Evolutionary conservation across 2,329 filamentous ascomycete species (phyloP).

Genomic region (Penicillium sp.): DNA sequence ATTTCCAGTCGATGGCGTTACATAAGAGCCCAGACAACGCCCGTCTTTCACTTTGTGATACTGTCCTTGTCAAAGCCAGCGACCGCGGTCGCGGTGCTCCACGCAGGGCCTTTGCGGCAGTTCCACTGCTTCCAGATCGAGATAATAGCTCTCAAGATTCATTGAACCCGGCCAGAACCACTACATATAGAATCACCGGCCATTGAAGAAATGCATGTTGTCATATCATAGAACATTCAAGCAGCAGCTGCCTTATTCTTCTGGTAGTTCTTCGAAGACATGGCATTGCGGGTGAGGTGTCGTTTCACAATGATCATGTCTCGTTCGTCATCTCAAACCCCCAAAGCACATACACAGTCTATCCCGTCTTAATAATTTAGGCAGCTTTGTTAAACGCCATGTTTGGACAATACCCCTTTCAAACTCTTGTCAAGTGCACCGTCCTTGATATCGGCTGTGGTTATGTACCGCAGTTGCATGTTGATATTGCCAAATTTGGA

Average conservation of each 20-base stretch:
- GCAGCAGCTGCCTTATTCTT: not conserved
- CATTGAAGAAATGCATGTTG: rapidly evolving
- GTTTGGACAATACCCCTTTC: not conserved
- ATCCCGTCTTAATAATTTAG: slow-evolving; percentile 8
- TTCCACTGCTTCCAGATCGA: no score
- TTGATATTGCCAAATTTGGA: slow-evolving; percentile 17
- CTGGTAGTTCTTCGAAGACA: not conserved
- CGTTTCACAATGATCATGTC: not conserved
- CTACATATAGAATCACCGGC: no score
- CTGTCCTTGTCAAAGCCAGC: no score
- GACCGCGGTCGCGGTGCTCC: no score
- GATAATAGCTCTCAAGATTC: no score
- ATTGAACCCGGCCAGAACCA: no score
- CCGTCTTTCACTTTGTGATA: no score
- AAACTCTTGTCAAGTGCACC: slow-evolving; percentile 4
- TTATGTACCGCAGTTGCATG: slow-evolving; percentile 5
- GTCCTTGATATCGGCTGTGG: not conserved
- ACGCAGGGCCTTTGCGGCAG: no score
- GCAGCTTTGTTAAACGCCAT: slow-evolving; percentile 12
- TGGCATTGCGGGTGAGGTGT: slow-evolving; percentile 14
- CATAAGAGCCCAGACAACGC: no score
- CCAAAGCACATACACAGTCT: slow-evolving; percentile 17
- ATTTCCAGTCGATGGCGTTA: no score
- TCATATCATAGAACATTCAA: slow-evolving; percentile 2
- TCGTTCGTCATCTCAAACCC: slow-evolving; percentile 14